Conservation (phyloP, 1,284 basidiomycete genomes). For the Irpex sp. region DNA sequence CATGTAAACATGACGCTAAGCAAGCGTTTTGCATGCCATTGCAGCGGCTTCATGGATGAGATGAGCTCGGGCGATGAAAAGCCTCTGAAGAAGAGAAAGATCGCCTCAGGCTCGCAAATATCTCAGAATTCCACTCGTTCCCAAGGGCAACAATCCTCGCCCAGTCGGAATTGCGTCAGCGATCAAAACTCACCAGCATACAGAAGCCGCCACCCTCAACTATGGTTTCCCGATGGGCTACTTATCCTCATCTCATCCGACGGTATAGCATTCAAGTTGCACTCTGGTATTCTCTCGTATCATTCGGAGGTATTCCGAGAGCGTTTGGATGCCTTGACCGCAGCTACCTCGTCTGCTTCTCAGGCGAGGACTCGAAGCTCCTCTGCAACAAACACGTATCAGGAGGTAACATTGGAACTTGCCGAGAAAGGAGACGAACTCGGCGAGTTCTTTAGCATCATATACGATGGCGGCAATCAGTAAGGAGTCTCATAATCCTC, state of each 20-base stretch:
- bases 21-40: not conserved
- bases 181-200: not conserved
- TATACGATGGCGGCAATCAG: conserved; percentile 1
- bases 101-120: not conserved
- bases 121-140: not conserved
- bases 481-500: not conserved
- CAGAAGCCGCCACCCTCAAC: not conserved
- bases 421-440: conserved; percentile 3
- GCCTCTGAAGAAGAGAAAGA: not conserved
- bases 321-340: not conserved
- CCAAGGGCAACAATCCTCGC: not conserved
- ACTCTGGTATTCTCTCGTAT: conserved; percentile 1
- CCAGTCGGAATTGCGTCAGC: not conserved
- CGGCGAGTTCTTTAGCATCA: not conserved
- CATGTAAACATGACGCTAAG: too few species aligned
- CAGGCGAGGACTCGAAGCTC: not conserved
- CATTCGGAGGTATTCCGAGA: conserved; percentile 1
- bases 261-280: not conserved
- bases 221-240: conserved; percentile 14
- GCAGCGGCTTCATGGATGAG: not conserved
- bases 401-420: not conserved
- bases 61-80: not conserved
- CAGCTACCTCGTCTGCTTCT: not conserved
- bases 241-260: conserved; percentile 5
- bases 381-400: not conserved